Base-by-base conservation (phyloP, 495 filamentous ascomycete species). In the Neurospora hispaniola region DNA sequence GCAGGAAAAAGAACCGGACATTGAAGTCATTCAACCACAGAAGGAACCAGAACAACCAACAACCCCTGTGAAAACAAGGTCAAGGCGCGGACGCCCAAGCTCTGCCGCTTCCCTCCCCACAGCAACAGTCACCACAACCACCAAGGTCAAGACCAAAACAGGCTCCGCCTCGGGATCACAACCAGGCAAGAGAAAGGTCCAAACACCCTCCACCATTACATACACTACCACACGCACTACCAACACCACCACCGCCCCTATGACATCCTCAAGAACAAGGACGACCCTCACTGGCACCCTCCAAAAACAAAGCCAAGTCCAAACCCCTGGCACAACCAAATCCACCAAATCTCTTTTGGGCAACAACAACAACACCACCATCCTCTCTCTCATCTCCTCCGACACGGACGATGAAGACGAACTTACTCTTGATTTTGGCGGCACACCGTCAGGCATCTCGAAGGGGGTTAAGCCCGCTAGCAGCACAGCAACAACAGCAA, bases 301-400 rank as follows among this genome's bases (percentile, higher is more conserved):
- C 10, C 23, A 54, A 54, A 20, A 54, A 27, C 46, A 54, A 38
- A 38, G 4, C 35, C 35, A 38, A 38, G 35, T 5, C 35, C 35
- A 38, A 11, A 62, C 54, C 23, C 54, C 27, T 3, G 54, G 54
- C 2, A 62, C 54, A 66, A 35, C 54, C 54, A 62, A 35, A 42
- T 76, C 75, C 35, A 27, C 20, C 48, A 59, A 27, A 70, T 76
- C 75, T 40, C 75, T 76, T 9, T 35, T 78, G 70, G 75, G 74
- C 70, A 48, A 74, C 73, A 69, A 74, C 27, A 72, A 72, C 73
- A 48, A 74, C 75, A 69, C 72, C 31, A 72, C 73, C 73, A 74
- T 78, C 70, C 71, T 77, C 69, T 73, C 73, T 54, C 54, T 66
- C 14, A 66, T 66, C 12, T 66, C 54, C 54, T 62, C 54, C 7